Percentiles rank a stretch among this genome's conserved stretches.
phyloP scores from a whole-genome alignment of 192 early-diverging fungal genomes.

The Kappamyces sp. region DNA sequence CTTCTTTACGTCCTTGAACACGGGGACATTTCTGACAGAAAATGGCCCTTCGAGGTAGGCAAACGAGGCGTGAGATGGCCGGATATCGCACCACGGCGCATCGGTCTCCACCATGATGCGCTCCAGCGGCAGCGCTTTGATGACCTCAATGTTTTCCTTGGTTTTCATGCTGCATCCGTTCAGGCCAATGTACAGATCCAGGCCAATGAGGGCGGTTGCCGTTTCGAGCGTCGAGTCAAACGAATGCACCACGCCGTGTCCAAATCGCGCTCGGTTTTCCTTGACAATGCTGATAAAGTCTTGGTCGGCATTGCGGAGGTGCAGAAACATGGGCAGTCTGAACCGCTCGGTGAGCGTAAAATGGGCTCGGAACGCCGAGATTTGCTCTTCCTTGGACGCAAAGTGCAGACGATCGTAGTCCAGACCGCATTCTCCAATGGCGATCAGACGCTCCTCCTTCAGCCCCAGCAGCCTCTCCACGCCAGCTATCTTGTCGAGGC shows the following conservation, averaged over 20 bases:
- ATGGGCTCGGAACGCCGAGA: constrained; percentile 69
- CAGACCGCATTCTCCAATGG: constrained; percentile 91
- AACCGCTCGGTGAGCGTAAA: constrained; percentile 70
- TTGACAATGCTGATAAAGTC: constrained; percentile 68
- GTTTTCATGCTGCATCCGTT: constrained; percentile 95
- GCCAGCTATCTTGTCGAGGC: constrained; percentile 15
- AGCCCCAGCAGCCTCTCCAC: constrained; percentile 15
- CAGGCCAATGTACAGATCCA: constrained; percentile 86
- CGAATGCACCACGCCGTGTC: constrained; percentile 80
- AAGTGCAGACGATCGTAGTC: constrained; percentile 93
- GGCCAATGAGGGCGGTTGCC: constrained; percentile 45
- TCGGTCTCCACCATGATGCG: constrained; percentile 86
- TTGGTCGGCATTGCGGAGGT: constrained; percentile 73
- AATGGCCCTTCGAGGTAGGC: constrained; percentile 36
- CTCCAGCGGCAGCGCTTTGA: constrained; percentile 67
- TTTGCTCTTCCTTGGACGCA: constrained; percentile 67
- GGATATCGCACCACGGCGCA: constrained; percentile 84
- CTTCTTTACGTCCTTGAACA: constrained; percentile 59
- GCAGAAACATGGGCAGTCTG: constrained; percentile 85
- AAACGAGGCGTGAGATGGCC: constrained; percentile 77
- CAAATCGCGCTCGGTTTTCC: constrained; percentile 55
- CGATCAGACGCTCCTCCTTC: constrained; percentile 54
- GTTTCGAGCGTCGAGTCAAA: constrained; percentile 74
- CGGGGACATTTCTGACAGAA: constrained; percentile 10
- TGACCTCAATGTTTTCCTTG: constrained; percentile 71